These are phyloP conservation scores for Colletotrichum agaves DNA, from an alignment of 2,329 filamentous ascomycete genomes.

Conservation along the genomic window DNA sequence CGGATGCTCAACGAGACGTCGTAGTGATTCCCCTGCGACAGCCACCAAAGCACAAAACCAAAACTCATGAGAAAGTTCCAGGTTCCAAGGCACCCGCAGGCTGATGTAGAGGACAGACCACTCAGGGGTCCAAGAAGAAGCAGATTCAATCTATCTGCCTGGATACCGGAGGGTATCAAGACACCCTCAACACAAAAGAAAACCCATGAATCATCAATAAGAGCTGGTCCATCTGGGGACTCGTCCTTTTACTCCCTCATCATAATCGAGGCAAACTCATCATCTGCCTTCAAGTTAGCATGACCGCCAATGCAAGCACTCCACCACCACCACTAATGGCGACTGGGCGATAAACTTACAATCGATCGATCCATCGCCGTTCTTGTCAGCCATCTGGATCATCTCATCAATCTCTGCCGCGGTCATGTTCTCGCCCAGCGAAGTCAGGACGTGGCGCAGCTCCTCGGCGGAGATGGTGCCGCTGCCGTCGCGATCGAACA, in stretches of 20 bases:
- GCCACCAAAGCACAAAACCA: too few relatives aligned
- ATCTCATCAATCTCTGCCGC: conserved; percentile 93
- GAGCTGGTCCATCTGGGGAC: conserved; percentile 11
- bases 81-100: too few relatives aligned
- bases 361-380: conserved; percentile 88
- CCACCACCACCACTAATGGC: too few relatives aligned
- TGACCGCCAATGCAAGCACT: background rate
- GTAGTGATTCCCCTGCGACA: too few relatives aligned
- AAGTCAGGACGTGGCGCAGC: conserved; percentile 91
- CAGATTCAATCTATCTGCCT: conserved; percentile 18
- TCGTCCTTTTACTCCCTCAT: conserved; percentile 81
- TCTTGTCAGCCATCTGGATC: conserved; percentile 91
- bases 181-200: background rate
- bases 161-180: conserved; percentile 1
- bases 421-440: conserved; percentile 89
- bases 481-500: conserved; percentile 91
- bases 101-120: background rate
- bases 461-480: conserved; percentile 91
- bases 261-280: conserved; percentile 94
- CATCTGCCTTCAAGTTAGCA: conserved; percentile 65
- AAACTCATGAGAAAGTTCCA: too few relatives aligned
- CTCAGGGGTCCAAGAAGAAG: conserved; percentile 7
- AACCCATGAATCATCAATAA: conserved; percentile 23
- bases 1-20: too few relatives aligned
- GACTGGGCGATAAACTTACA: conserved; percentile 68